Conservation (phyloP, 129 eudicot species). For the Helichrysum umbraculigerum region DNA sequence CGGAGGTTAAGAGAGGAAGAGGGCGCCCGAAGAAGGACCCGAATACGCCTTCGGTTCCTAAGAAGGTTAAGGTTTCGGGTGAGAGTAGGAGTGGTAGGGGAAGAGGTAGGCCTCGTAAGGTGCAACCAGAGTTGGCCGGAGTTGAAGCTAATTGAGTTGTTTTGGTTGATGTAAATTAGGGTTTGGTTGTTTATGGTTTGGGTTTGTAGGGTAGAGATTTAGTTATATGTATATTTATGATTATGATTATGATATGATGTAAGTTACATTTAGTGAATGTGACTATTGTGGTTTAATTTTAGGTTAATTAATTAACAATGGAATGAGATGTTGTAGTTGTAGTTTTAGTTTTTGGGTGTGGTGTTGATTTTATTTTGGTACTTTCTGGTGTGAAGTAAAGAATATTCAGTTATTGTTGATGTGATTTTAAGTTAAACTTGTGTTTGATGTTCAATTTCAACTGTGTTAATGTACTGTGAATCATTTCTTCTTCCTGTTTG, state of each 20-base stretch:
- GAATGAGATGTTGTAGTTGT: background rate
- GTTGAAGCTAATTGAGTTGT: slow-evolving; percentile 47
- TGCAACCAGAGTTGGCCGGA: slow-evolving; percentile 39
- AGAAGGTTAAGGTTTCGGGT: slow-evolving; percentile 40
- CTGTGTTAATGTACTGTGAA: no score
- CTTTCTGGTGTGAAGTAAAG: no score
- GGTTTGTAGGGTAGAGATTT: background rate
- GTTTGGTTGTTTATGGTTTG: background rate
- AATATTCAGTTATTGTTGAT: no score
- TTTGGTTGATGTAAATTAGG: background rate
- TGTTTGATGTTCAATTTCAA: no score
- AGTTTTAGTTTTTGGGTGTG: no score
- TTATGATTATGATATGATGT: no score
- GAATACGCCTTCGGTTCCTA: slow-evolving; percentile 49
- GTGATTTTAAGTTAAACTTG: no score
- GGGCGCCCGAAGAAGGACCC: slow-evolving; percentile 90
- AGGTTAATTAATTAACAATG: background rate
- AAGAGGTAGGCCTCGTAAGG: slow-evolving; percentile 78
- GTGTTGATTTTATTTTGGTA: no score
- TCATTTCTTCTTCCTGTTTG: no score
- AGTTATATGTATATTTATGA: background rate
- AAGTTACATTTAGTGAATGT: background rate
- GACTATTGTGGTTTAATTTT: no score
- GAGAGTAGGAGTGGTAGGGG: slow-evolving; percentile 57
- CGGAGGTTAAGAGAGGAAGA: slow-evolving; percentile 46